These are phyloP conservation scores for Clarireedia monteithiana DNA, from an alignment of 2,329 filamentous ascomycete genomes.

Conservation along the genomic window DNA sequence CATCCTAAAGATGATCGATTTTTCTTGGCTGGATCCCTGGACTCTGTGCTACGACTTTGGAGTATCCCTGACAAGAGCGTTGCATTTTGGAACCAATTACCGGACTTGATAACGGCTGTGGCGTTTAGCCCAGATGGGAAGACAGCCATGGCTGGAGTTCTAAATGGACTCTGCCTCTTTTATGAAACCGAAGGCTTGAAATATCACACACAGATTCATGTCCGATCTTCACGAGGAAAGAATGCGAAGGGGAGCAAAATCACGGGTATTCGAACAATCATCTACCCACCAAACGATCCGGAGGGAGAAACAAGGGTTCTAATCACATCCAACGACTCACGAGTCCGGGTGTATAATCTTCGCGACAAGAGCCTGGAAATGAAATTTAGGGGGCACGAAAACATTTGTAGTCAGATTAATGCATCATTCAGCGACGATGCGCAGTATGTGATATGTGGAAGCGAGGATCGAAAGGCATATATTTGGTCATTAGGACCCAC, in stretches of 20 bases:
- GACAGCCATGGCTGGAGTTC: constrained; percentile 77
- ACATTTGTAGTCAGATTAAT: constrained; percentile 81
- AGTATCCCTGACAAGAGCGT: constrained; percentile 96
- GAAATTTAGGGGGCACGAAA: constrained; percentile 89
- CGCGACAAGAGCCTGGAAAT: constrained; percentile 76
- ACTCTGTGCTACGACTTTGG: constrained; percentile 84
- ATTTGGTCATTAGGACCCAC: constrained; percentile 68
- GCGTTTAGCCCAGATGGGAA: constrained; percentile 90
- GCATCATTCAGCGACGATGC: constrained; percentile 84
- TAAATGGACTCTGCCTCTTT: constrained; percentile 80
- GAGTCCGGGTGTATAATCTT: constrained; percentile 82
- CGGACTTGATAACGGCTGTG: constrained; percentile 89
- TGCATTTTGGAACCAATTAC: constrained; percentile 67
- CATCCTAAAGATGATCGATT: constrained; percentile 94
- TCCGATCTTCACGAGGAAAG: constrained; percentile 84
- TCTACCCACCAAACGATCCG: constrained; percentile 46
- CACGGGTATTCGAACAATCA: constrained; percentile 78
- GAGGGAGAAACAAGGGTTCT: constrained; percentile 68
- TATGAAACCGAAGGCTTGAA: constrained; percentile 90
- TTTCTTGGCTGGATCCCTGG: constrained; percentile 88
- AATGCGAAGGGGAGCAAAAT: constrained; percentile 98
- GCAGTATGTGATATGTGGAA: constrained; percentile 82
- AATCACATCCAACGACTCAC: constrained; percentile 90
- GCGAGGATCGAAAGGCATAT: constrained; percentile 83
- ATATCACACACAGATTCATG: constrained; percentile 77